Conservation (phyloP, 192 early-diverging fungal genomes). For the Entomortierella chlamydospora region DNA sequence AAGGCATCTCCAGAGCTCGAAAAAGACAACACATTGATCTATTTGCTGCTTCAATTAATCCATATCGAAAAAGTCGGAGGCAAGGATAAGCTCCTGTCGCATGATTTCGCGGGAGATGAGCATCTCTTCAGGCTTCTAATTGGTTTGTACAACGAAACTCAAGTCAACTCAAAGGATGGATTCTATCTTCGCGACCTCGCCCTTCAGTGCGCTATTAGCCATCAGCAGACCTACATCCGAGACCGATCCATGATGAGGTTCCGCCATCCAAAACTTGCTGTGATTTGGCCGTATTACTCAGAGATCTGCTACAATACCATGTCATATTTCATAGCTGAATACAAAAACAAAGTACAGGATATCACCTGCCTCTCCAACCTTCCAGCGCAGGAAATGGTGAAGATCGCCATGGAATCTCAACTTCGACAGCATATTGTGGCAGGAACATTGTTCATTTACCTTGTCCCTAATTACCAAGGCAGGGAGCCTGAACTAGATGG, state of each 20-base stretch:
- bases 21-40: conserved; percentile 81
- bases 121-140: conserved; percentile 77
- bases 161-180: conserved; percentile 76
- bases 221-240: conserved; percentile 70
- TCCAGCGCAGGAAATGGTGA: conserved; percentile 63
- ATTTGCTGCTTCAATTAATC: conserved; percentile 77
- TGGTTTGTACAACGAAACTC: conserved; percentile 79
- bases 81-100: conserved; percentile 63
- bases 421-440: conserved; percentile 60
- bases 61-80: conserved; percentile 73
- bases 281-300: conserved; percentile 70
- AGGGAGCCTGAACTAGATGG: conserved; percentile 56
- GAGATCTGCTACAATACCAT: conserved; percentile 65
- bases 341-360: conserved; percentile 61
- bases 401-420: conserved; percentile 65
- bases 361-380: conserved; percentile 51
- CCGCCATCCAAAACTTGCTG: conserved; percentile 73
- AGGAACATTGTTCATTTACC: conserved; percentile 64
- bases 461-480: conserved; percentile 57
- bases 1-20: conserved; percentile 48
- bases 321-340: conserved; percentile 59
- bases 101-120: conserved; percentile 77
- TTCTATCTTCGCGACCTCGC: conserved; percentile 82
- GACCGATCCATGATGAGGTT: conserved; percentile 77
- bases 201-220: conserved; percentile 77